These are phyloP conservation scores for Talaromyces pinophilus DNA, from an alignment of 2,329 filamentous ascomycete genomes.

Conservation along the genomic window DNA sequence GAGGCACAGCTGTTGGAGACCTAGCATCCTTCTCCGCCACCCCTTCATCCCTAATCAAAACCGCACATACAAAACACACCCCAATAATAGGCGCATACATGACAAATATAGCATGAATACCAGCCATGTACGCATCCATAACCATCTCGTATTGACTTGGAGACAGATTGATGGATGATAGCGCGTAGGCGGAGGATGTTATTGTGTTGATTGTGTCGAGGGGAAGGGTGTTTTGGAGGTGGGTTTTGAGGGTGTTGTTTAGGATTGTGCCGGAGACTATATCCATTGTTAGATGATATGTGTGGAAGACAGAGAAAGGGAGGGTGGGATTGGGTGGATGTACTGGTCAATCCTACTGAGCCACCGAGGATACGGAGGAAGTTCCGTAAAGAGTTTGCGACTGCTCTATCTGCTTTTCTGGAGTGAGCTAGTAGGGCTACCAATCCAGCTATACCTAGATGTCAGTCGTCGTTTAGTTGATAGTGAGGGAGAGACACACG, in stretches of 20 bases:
- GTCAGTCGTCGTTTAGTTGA: not conserved
- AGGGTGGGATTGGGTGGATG: not conserved
- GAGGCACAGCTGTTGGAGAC: not conserved
- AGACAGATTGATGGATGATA: constrained; percentile 10
- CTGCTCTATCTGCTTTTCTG: constrained; percentile 20
- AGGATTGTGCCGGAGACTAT: constrained; percentile 21
- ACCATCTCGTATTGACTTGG: not conserved
- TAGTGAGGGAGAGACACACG: not conserved
- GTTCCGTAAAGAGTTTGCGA: constrained; percentile 17
- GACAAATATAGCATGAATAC: constrained; percentile 18
- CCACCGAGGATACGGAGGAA: constrained; percentile 20
- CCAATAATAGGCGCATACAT: constrained; percentile 18
- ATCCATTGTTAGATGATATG: not conserved
- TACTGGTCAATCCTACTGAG: constrained; percentile 17
- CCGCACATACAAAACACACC: constrained; percentile 16
- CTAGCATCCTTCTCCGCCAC: constrained; percentile 16
- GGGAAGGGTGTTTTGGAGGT: not conserved
- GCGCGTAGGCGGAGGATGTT: constrained; percentile 11
- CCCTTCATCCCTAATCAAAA: constrained; percentile 15
- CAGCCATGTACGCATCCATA: constrained; percentile 16
- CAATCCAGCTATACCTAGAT: not conserved
- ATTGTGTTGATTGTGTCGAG: constrained; percentile 10
- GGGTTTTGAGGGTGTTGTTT: constrained; percentile 14
- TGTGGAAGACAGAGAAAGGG: not conserved
- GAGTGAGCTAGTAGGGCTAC: constrained; percentile 17